Base-by-base conservation (phyloP, 164 flowering plant genomes). In the Tetrastigma voinierianum region DNA sequence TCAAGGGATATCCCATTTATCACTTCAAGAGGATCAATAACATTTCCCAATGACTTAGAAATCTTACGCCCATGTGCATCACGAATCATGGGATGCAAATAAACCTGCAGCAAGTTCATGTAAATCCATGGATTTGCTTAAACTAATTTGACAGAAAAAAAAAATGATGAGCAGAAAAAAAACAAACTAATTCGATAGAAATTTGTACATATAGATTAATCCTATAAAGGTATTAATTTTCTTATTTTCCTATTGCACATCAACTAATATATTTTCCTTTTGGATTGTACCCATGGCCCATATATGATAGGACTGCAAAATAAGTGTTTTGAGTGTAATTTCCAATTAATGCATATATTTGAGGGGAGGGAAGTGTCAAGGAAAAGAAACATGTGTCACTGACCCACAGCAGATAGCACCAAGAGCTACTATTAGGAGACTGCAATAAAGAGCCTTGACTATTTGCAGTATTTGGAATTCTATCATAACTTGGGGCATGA, bases 11-110 rank as follows among this genome's bases (percentile, higher is more conserved):
- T 77, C 45, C 99, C 99, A 69, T 84, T 86, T 67, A 92, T 92
- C 16, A 95, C 97, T 77, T 95, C 99, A 46, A 92, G 85, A 3
- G 99, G 99, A 66, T 95, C 99, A 71, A 95, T 76, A 46, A 90
- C 99, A 88, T 95, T 95, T 64, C 99, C 99, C 69, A 92, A 67
- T n/a, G 99, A 95, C 75, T 95, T 95, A 19, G 99, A 95, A 98
- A 95, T 92, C 74, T 95, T 95, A 20, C 98, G 94, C n/a, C 99
- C 99, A 79, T 89, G 98, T 55, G 99, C 98, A 87, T 95, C 99
- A 67, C 99, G 96, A 69, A 95, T 79, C 96, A 95, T 92, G 10
- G 99, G 97, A 69, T 95, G 99, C 73, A 95, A 78, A 74, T 92
- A 95, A 61, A 95, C 88, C 99, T 95, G 81, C 70, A 83, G 25